Percentiles rank a stretch among this genome's conserved stretches.
phyloP scores from a whole-genome alignment of 495 filamentous ascomycete species.

The Penicillium pancosmium region DNA sequence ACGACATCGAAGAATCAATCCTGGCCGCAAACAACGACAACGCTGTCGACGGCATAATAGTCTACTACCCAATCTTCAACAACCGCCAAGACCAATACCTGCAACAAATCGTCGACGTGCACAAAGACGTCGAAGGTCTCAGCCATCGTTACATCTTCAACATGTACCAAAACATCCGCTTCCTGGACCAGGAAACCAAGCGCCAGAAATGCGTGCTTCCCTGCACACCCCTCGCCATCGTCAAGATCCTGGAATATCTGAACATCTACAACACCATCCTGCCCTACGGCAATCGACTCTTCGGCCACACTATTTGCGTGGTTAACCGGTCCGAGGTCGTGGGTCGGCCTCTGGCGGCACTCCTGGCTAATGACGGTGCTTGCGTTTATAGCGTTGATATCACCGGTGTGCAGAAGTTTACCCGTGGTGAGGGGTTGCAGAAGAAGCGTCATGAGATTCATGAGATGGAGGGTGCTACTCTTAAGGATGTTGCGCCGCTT shows the following conservation, averaged over 20 bases:
- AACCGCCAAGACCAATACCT: constrained; percentile 87
- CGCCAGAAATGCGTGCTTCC: constrained; percentile 87
- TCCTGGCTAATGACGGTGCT: constrained; percentile 95
- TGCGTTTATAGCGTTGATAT: constrained; percentile 94
- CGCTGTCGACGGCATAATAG: constrained; percentile 86
- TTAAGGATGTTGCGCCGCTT: constrained; percentile 79
- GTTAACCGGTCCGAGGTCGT: constrained; percentile 97
- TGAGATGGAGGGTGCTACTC: constrained; percentile 70
- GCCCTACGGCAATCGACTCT: constrained; percentile 89
- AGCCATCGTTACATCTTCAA: constrained; percentile 95
- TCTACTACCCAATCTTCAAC: constrained; percentile 98
- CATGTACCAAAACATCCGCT: constrained; percentile 98
- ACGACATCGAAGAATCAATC: constrained; percentile 84
- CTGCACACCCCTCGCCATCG: constrained; percentile 90
- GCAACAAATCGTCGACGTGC: constrained; percentile 86
- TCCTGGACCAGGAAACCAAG: constrained; percentile 76
- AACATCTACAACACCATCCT: constrained; percentile 96
- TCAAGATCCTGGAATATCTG: constrained; percentile 95
- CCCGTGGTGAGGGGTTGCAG: constrained; percentile 80
- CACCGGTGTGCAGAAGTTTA: constrained; percentile 89
- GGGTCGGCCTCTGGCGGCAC: constrained; percentile 87
- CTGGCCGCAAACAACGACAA: constrained; percentile 78
- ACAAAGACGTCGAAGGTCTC: constrained; percentile 95
- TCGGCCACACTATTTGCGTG: constrained; percentile 88
- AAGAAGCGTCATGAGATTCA: constrained; percentile 81